phyloP scores from a whole-genome alignment of 768 basidiomycete species.

The Leccinum incarnatum region DNA sequence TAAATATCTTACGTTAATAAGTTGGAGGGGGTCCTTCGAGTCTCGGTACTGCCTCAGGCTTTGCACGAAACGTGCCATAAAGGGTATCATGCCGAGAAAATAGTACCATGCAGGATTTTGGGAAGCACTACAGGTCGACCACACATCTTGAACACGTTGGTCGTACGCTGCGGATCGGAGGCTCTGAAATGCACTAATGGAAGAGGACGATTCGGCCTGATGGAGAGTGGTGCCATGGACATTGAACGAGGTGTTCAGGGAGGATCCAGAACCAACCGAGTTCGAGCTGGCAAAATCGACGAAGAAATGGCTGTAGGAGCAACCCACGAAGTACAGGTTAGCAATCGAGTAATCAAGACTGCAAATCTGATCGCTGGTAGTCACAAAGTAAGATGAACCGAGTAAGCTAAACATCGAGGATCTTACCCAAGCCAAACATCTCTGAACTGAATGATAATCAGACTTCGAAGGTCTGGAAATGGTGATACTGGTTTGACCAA shows the following conservation, averaged over 20 bases:
- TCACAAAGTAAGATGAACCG: neutral
- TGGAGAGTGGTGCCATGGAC: neutral
- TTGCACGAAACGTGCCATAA: constrained; percentile 77
- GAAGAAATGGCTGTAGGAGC: constrained; percentile 51
- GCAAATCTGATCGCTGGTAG: constrained; percentile 71
- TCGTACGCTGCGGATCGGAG: constrained; percentile 13
- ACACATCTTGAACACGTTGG: constrained; percentile 42
- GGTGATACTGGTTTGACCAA: constrained; percentile 25
- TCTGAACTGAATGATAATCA: constrained; percentile 49
- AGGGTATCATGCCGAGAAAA: constrained; percentile 58
- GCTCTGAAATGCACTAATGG: neutral
- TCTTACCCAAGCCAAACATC: constrained; percentile 87
- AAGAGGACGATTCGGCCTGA: neutral
- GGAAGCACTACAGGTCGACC: constrained; percentile 38
- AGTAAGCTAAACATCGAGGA: neutral
- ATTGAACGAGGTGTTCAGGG: neutral
- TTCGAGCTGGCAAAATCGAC: neutral
- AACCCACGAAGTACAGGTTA: constrained; percentile 68
- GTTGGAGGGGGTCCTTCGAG: constrained; percentile 66
- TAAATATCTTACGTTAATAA: constrained; percentile 66
- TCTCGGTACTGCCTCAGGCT: constrained; percentile 84
- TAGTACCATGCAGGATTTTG: constrained; percentile 62
- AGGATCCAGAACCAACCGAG: neutral
- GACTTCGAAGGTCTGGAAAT: neutral
- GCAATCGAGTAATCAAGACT: constrained; percentile 73